Conservation (phyloP, 2,329 filamentous ascomycete genomes). For the Tolypocladium cylindrosporum region DNA sequence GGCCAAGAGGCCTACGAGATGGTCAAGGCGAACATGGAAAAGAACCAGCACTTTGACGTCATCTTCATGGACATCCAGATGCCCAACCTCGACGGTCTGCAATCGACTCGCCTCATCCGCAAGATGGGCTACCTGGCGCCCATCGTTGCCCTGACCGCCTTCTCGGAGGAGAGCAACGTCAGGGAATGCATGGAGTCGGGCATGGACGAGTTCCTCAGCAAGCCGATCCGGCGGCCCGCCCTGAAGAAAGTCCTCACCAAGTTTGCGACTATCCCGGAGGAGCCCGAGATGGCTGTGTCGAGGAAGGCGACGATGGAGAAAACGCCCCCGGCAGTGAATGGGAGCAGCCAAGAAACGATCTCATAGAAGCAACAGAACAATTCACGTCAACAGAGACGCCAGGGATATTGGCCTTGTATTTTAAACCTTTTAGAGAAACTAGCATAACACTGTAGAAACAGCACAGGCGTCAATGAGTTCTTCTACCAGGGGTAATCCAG, state of each 20-base stretch:
- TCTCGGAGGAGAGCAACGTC: slow-evolving; percentile 82
- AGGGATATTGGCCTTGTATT: neutral
- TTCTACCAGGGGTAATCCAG: neutral
- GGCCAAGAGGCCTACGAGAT: slow-evolving; percentile 81
- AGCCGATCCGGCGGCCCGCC: slow-evolving; percentile 70
- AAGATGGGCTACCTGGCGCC: slow-evolving; percentile 79
- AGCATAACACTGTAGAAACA: neutral
- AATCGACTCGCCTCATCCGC: slow-evolving; percentile 77
- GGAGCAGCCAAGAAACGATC: neutral
- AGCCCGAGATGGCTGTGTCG: slow-evolving; percentile 23
- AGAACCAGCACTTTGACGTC: slow-evolving; percentile 64
- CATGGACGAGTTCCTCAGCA: slow-evolving; percentile 81
- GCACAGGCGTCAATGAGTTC: neutral
- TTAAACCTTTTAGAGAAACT: neutral
- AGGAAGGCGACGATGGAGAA: neutral
- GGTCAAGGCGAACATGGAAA: slow-evolving; percentile 73
- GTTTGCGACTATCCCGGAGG: slow-evolving; percentile 72
- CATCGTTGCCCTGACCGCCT: slow-evolving; percentile 85
- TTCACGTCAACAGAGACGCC: neutral
- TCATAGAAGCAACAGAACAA: neutral
- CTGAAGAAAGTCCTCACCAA: slow-evolving; percentile 72
- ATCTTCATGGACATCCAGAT: slow-evolving; percentile 97
- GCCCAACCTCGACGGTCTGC: slow-evolving; percentile 84
- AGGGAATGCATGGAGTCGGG: slow-evolving; percentile 79
- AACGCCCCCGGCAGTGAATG: neutral